A percentile compares a stretch with the other conserved stretches of the same genome.
phyloP scores from a whole-genome alignment of 2,329 filamentous ascomycete species.

The Arthrobotrys pseudoclavata region DNA sequence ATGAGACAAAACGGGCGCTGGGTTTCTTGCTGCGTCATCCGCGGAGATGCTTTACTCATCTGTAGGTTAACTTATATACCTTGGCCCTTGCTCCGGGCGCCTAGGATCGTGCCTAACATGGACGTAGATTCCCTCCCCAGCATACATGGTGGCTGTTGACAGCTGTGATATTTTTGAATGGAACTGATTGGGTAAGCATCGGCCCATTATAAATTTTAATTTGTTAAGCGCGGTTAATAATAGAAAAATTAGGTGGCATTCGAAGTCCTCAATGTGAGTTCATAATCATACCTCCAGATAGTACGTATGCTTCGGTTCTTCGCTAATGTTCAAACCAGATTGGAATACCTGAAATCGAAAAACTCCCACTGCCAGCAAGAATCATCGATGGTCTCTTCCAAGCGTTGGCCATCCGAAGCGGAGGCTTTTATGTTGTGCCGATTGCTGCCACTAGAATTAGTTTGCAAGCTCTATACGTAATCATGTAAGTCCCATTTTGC shows the following conservation, averaged over 20 bases:
- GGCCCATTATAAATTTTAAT: not conserved
- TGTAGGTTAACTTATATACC: constrained; percentile 63
- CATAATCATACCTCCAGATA: not conserved
- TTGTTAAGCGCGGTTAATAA: not conserved
- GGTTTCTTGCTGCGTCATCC: constrained; percentile 72
- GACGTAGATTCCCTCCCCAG: constrained; percentile 67
- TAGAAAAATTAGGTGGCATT: constrained; percentile 52
- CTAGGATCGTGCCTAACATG: constrained; percentile 14
- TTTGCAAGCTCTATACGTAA: constrained; percentile 71
- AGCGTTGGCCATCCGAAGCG: constrained; percentile 70
- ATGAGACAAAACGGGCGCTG: constrained; percentile 65
- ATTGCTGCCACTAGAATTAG: constrained; percentile 68
- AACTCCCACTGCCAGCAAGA: constrained; percentile 66
- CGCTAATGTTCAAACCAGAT: constrained; percentile 62
- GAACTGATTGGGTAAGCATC: constrained; percentile 66
- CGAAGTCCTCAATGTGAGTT: constrained; percentile 66
- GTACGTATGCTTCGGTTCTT: not conserved
- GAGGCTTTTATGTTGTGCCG: constrained; percentile 70
- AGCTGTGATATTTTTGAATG: constrained; percentile 69
- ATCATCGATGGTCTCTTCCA: constrained; percentile 71
- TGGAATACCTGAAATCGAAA: constrained; percentile 67
- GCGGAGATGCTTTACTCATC: constrained; percentile 71
- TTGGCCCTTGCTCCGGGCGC: not conserved
- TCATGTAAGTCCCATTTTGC: constrained; percentile 66
- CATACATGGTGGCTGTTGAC: constrained; percentile 71